phyloP scores from a whole-genome alignment of 2,329 filamentous ascomycete species.

The Cercospora sesami region DNA sequence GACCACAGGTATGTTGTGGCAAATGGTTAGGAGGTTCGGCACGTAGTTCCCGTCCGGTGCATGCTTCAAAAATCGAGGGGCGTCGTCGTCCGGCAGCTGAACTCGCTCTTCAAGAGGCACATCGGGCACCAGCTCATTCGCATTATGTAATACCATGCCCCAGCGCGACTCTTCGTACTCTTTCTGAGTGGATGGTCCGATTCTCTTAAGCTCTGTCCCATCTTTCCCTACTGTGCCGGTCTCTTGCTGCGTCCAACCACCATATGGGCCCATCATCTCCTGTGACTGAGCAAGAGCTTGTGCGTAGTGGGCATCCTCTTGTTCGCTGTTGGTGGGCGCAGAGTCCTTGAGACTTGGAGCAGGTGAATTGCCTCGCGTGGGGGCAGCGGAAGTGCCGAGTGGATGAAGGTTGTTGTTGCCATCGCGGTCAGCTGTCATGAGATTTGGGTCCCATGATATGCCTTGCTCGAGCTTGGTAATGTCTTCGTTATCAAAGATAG shows the following conservation, averaged over 20 bases:
- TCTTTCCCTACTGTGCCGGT: conserved; percentile 51
- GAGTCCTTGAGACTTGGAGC: conserved; percentile 24
- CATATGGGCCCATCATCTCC: conserved; percentile 13
- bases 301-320: conserved; percentile 36
- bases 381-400: conserved; percentile 35
- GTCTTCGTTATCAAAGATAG: conserved; percentile 38
- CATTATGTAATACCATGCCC: conserved; percentile 51
- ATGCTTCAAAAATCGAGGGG: conserved; percentile 60
- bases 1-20: conserved; percentile 61
- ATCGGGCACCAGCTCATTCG: conserved; percentile 57
- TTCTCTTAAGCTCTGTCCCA: conserved; percentile 43
- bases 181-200: conserved; percentile 57
- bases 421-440: conserved; percentile 34
- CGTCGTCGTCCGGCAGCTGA: conserved; percentile 50
- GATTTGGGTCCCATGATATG: conserved; percentile 35
- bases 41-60: conserved; percentile 55
- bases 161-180: conserved; percentile 57
- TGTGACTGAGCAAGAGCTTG: conserved; percentile 33
- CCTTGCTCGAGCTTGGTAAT: conserved; percentile 31
- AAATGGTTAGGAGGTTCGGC: conserved; percentile 60
- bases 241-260: conserved; percentile 47
- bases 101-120: conserved; percentile 40
- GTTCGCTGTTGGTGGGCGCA: conserved; percentile 33
- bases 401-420: conserved; percentile 35
- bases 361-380: conserved; percentile 36